Conservation (phyloP, 1,284 basidiomycete genomes). For the Clitocybe nebularis region DNA sequence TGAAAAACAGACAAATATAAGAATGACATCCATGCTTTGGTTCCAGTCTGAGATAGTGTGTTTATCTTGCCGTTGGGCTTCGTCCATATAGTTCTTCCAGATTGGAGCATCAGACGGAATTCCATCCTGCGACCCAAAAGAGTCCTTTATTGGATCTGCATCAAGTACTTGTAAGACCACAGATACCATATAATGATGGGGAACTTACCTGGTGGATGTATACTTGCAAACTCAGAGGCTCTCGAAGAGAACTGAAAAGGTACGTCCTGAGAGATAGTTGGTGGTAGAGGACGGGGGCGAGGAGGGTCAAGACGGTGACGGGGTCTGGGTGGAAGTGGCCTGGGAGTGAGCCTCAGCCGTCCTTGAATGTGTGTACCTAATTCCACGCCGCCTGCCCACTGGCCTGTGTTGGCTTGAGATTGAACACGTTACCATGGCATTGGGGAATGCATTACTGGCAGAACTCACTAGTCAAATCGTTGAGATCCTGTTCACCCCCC, state of each 20-base stretch:
- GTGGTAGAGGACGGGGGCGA: conserved; percentile 4
- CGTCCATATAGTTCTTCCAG: conserved; percentile 14
- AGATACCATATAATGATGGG: not conserved
- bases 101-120: conserved; percentile 9
- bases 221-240: not conserved
- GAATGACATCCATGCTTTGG: conserved; percentile 14
- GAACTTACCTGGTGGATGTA: conserved; percentile 2
- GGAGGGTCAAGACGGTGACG: conserved; percentile 1
- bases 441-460: no score
- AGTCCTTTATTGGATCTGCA: conserved; percentile 12
- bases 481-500: not conserved
- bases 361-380: not conserved
- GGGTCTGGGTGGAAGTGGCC: conserved; percentile 6
- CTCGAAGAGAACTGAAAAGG: conserved; percentile 8
- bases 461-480: no score
- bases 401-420: no score
- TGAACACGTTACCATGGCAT: no score
- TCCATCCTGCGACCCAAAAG: conserved; percentile 7
- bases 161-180: not conserved
- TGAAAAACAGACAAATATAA: conserved; percentile 9
- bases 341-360: no score
- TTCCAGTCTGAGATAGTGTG: conserved; percentile 9
- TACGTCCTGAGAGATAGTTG: conserved; percentile 4
- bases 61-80: conserved; percentile 10
- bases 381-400: not conserved